Conservation (phyloP, 2,329 filamentous ascomycete species). For the Graphilbum fragrans region DNA sequence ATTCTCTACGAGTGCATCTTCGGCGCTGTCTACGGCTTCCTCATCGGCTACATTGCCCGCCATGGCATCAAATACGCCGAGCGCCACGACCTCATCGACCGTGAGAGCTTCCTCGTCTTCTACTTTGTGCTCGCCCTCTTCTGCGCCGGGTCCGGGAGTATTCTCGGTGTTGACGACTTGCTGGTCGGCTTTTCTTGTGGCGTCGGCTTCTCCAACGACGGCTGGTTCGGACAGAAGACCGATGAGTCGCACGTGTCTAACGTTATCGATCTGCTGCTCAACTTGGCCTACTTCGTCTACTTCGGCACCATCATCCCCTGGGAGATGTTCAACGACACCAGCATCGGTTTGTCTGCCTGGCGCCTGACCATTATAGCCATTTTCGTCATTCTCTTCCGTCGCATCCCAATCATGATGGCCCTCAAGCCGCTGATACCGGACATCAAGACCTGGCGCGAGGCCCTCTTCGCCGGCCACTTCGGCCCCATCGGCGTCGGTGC, state of each 20-base stretch:
- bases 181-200: constrained; percentile 90
- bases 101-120: constrained; percentile 96
- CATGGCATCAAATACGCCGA: constrained; percentile 86
- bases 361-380: constrained; percentile 86
- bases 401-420: constrained; percentile 85
- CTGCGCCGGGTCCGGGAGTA: constrained; percentile 83
- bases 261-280: constrained; percentile 94
- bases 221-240: constrained; percentile 97
- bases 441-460: constrained; percentile 96
- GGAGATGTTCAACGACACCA: constrained; percentile 71
- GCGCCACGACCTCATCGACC: constrained; percentile 72
- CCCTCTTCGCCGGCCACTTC: constrained; percentile 92
- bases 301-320: constrained; percentile 96
- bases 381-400: constrained; percentile 87
- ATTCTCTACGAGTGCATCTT: constrained; percentile 94
- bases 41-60: constrained; percentile 78
- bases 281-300: constrained; percentile 96
- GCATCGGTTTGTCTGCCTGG: constrained; percentile 73
- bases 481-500: constrained; percentile 95
- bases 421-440: constrained; percentile 92
- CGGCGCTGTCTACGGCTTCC: constrained; percentile 77
- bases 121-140: constrained; percentile 96
- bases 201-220: constrained; percentile 98
- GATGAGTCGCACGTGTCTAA: constrained; percentile 98
- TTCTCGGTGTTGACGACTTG: constrained; percentile 85